phyloP scores from a whole-genome alignment of 495 filamentous ascomycete genomes.

The Chaetomium fimeti region DNA sequence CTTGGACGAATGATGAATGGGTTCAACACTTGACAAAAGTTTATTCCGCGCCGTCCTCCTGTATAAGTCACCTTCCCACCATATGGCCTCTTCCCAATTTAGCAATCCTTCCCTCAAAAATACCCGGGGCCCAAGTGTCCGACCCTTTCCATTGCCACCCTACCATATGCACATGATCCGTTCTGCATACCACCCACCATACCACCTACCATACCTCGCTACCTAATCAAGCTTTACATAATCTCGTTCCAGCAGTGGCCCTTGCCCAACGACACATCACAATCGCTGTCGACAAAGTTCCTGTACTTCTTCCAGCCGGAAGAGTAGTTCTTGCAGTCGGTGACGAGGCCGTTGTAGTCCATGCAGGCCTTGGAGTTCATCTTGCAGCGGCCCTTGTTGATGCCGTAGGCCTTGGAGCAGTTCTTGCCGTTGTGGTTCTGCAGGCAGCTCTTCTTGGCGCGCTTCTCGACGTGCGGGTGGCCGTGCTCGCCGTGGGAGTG shows the following conservation, averaged over 20 bases:
- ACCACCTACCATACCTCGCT: too few relatives aligned
- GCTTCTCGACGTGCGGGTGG: constrained; percentile 3
- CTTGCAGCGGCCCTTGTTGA: constrained; percentile 4
- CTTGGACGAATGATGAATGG: too few relatives aligned
- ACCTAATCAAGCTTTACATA: not conserved
- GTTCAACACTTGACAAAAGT: too few relatives aligned
- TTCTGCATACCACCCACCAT: too few relatives aligned
- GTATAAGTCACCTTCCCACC: too few relatives aligned
- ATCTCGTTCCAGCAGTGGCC: constrained; percentile 3
- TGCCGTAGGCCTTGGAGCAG: constrained; percentile 5
- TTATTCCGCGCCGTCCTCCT: too few relatives aligned
- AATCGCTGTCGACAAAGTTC: not conserved
- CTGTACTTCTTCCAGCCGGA: not conserved
- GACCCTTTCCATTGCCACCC: too few relatives aligned
- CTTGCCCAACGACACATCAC: not conserved
- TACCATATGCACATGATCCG: too few relatives aligned
- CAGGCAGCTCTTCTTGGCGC: not conserved
- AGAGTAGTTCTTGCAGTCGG: not conserved
- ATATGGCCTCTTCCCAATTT: too few relatives aligned
- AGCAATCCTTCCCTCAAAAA: too few relatives aligned
- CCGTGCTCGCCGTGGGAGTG: not conserved
- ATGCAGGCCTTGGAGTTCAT: not conserved
- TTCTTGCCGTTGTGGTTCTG: not conserved
- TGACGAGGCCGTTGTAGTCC: constrained; percentile 1
- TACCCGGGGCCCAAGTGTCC: too few relatives aligned